Evolutionary conservation across 2,329 filamentous ascomycete genomes (phyloP).

Genomic region (Claviceps arundinis): DNA sequence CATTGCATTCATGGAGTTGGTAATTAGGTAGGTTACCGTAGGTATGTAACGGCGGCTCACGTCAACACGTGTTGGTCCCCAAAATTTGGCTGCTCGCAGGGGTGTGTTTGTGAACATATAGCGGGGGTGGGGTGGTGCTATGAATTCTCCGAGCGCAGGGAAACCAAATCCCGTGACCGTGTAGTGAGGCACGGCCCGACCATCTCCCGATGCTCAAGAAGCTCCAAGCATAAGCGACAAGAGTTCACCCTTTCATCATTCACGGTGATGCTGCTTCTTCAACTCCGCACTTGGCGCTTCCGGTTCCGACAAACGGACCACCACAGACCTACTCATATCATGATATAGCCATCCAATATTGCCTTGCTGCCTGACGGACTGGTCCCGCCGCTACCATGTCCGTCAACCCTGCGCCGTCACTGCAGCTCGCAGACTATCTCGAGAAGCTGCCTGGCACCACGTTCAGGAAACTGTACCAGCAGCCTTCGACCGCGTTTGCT

Average conservation of each 20-base stretch:
- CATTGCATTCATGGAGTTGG: too few species aligned
- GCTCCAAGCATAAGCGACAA: neutral
- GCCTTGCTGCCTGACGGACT: constrained; percentile 13
- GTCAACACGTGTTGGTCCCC: too few species aligned
- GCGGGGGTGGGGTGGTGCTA: too few species aligned
- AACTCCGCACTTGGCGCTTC: neutral
- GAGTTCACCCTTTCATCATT: neutral
- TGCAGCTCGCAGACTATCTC: constrained; percentile 73
- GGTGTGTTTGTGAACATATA: too few species aligned
- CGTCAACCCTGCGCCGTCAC: constrained; percentile 32
- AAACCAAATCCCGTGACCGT: neutral
- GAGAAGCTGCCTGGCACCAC: constrained; percentile 82
- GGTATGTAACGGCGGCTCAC: too few species aligned
- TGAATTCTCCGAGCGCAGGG: too few species aligned
- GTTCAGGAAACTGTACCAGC: constrained; percentile 84
- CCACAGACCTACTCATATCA: constrained; percentile 1
- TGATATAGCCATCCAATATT: constrained; percentile 6
- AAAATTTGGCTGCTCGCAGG: too few species aligned
- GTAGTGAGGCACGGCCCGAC: neutral
- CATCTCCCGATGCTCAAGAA: neutral
- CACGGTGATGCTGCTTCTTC: neutral
- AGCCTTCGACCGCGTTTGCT: constrained; percentile 87
- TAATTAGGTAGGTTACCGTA: too few species aligned
- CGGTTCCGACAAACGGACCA: neutral
- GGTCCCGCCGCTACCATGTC: constrained; percentile 28